A percentile compares a stretch with the other conserved stretches of the same genome.
Conservation (phyloP, 495 filamentous ascomycete species). For the Evernia prunastri region DNA sequence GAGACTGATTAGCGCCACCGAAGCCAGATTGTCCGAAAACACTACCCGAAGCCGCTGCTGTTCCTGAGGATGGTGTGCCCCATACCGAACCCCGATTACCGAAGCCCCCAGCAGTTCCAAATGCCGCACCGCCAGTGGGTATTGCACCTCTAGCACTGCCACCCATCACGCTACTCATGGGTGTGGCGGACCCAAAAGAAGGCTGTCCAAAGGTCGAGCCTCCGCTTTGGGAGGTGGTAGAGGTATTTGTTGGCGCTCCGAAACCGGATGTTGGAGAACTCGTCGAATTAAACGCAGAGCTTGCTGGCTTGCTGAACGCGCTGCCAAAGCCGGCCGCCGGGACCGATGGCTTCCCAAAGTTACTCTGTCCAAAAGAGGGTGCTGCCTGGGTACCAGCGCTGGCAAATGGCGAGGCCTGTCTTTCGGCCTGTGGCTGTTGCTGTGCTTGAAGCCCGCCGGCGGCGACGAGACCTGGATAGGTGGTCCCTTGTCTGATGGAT, state of each 20-base stretch:
- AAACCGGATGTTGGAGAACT: constrained; percentile 27
- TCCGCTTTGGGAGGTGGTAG: constrained; percentile 18
- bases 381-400: constrained; percentile 27
- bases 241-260: constrained; percentile 22
- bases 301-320: constrained; percentile 11
- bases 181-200: constrained; percentile 45
- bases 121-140: constrained; percentile 36
- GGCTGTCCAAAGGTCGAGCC: constrained; percentile 39
- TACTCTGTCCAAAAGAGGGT: constrained; percentile 28
- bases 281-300: constrained; percentile 16
- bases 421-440: constrained; percentile 27
- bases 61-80: constrained; percentile 29
- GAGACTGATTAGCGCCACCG: constrained; percentile 18
- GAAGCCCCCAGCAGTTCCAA: constrained; percentile 44
- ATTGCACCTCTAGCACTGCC: not conserved
- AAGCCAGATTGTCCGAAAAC: constrained; percentile 33
- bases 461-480: constrained; percentile 62
- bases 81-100: constrained; percentile 39
- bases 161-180: constrained; percentile 24
- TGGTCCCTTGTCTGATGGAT: constrained; percentile 63
- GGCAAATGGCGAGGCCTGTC: constrained; percentile 29
- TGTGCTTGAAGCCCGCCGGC: constrained; percentile 36
- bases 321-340: constrained; percentile 36
- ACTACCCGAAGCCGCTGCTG: constrained; percentile 22
- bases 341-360: constrained; percentile 27